Conservation (phyloP, 176 grass and related monocot genomes). For the Zoysia japonica region DNA sequence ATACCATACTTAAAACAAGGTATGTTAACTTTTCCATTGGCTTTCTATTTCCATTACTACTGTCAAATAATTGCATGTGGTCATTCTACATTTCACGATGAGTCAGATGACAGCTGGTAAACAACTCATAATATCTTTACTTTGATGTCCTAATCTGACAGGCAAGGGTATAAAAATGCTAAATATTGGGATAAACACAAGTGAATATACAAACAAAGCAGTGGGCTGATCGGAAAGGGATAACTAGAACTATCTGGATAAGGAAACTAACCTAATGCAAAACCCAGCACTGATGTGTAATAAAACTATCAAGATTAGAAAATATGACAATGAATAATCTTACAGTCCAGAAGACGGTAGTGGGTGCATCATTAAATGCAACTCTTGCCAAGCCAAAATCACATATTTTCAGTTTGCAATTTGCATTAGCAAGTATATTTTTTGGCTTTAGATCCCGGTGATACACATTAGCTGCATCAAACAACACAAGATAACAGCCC, state of each 20-base stretch:
- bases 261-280: not conserved
- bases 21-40: not conserved
- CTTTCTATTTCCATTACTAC: not conserved
- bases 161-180: not conserved
- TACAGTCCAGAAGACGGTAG: constrained; percentile 54
- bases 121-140: not conserved
- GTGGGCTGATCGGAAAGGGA: not conserved
- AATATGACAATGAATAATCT: not conserved
- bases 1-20: not conserved
- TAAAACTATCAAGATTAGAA: constrained; percentile 20
- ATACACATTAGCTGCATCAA: constrained; percentile 49
- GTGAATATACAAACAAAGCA: not conserved
- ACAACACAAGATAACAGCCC: not conserved
- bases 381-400: constrained; percentile 51
- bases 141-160: not conserved
- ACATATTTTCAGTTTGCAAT: constrained; percentile 54
- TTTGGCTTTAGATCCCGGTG: constrained; percentile 54
- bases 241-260: not conserved
- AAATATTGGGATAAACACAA: not conserved
- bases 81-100: not conserved
- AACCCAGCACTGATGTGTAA: not conserved
- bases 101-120: not conserved
- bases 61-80: not conserved
- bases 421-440: constrained; percentile 51
- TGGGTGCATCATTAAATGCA: constrained; percentile 49